Percentiles rank a stretch among this genome's conserved stretches.
Conservation (phyloP, 768 basidiomycete genomes). For the Leccinum arenicola region DNA sequence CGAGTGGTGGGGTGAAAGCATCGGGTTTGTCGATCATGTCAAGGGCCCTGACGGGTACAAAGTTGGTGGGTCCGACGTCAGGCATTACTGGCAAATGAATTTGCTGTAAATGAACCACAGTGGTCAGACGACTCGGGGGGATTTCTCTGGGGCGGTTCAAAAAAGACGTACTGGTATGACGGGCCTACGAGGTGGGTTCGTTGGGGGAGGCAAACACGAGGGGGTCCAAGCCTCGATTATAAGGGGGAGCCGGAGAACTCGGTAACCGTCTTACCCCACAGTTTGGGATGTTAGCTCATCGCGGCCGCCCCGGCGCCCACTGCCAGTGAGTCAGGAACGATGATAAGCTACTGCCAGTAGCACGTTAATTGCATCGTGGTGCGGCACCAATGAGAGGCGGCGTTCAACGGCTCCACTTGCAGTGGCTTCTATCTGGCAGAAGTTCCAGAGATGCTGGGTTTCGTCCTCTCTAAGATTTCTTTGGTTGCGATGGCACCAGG, state of each 20-base stretch:
- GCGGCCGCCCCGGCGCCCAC: too few species aligned
- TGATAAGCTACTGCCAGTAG: background rate
- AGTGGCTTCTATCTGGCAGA: background rate
- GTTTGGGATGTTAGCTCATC: background rate
- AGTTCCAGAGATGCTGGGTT: background rate
- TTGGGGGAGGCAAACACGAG: background rate
- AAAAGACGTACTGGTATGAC: slow-evolving; percentile 7
- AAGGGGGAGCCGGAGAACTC: background rate
- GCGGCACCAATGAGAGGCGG: slow-evolving; percentile 7
- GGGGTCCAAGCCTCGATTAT: slow-evolving; percentile 3
- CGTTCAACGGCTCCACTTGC: slow-evolving; percentile 5
- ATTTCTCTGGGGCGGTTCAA: background rate
- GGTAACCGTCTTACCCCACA: background rate
- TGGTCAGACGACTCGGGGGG: background rate
- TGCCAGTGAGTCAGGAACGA: background rate
- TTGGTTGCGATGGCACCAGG: background rate
- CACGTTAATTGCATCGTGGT: slow-evolving; percentile 2
- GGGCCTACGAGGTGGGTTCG: background rate
- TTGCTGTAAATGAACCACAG: slow-evolving; percentile 1
- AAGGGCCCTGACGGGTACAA: background rate
- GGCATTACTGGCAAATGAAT: slow-evolving; percentile 2
- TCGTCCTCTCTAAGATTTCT: background rate
- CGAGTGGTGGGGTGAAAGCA: background rate
- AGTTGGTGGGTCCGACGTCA: background rate
- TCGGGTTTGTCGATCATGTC: background rate